A percentile compares a stretch with the other conserved stretches of the same genome.
Evolutionary conservation across 495 filamentous ascomycete species (phyloP).

Genomic region (Lasiosphaeria ovina): DNA sequence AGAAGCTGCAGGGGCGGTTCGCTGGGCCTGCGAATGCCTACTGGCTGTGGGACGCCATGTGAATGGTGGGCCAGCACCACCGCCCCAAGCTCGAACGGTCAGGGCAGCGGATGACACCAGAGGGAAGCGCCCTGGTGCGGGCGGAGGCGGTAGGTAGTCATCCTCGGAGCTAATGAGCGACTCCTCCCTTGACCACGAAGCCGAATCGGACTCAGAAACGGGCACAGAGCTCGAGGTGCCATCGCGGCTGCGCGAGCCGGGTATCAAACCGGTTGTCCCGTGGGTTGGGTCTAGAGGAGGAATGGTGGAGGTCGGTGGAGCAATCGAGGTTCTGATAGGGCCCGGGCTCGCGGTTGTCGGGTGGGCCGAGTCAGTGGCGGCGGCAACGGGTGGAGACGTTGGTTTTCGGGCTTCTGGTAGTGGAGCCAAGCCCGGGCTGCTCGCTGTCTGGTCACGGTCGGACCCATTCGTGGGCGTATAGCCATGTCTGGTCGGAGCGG

Average conservation of each 20-base stretch:
- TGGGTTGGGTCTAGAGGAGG: neutral
- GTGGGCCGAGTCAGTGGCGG: constrained; percentile 2
- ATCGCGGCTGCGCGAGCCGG: constrained; percentile 5
- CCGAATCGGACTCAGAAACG: constrained; percentile 7
- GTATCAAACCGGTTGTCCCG: neutral
- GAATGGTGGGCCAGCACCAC: neutral
- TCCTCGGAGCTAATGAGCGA: constrained; percentile 7
- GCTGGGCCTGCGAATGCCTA: constrained; percentile 1
- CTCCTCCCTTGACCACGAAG: constrained; percentile 6
- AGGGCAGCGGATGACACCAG: neutral
- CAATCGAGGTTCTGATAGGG: neutral
- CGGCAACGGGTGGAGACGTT: constrained; percentile 4
- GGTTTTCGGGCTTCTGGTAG: constrained; percentile 4
- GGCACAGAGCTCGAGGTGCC: constrained; percentile 1
- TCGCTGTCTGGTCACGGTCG: neutral
- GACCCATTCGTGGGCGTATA: constrained; percentile 3
- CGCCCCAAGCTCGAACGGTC: neutral
- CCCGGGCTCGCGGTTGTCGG: constrained; percentile 2
- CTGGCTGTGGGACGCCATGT: neutral
- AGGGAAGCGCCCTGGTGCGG: neutral
- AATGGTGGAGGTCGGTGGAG: neutral
- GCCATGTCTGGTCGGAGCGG: neutral
- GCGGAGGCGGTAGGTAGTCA: constrained; percentile 3
- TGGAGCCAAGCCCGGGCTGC: constrained; percentile 1
- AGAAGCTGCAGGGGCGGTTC: neutral